A percentile compares a stretch with the other conserved stretches of the same genome.
Evolutionary conservation across 495 filamentous ascomycete genomes (phyloP).

Genomic region (Polyplosphaeria fusca): DNA sequence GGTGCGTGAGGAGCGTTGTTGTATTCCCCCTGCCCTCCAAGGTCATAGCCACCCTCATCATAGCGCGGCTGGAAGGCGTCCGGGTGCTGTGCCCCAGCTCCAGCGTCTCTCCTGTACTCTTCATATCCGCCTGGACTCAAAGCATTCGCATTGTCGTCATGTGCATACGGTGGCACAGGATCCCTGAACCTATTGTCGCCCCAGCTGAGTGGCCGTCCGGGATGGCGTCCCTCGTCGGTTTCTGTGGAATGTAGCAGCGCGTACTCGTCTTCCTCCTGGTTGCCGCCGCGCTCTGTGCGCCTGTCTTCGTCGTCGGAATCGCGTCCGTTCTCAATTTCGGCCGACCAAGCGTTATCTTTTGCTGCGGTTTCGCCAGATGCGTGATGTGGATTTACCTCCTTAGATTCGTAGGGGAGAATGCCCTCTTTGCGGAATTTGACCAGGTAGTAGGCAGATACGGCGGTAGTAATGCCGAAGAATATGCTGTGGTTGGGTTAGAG

Average conservation of each 20-base stretch:
- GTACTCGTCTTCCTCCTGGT: conserved; percentile 36
- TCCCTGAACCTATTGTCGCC: conserved; percentile 19
- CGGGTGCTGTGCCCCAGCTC: background rate
- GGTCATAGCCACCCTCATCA: background rate
- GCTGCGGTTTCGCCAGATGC: conserved; percentile 9
- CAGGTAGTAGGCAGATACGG: conserved; percentile 72
- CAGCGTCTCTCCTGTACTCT: conserved; percentile 29
- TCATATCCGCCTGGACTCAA: conserved; percentile 37
- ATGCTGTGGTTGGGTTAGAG: conserved; percentile 56
- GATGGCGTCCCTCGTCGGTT: conserved; percentile 34
- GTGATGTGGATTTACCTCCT: conserved; percentile 47
- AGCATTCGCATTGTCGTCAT: conserved; percentile 21
- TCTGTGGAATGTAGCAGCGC: conserved; percentile 31
- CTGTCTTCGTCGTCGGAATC: conserved; percentile 32
- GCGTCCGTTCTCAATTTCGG: conserved; percentile 32
- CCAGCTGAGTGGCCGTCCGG: conserved; percentile 39
- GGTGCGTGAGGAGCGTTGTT: too few species aligned
- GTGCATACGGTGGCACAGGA: conserved; percentile 23
- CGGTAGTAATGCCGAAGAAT: conserved; percentile 67
- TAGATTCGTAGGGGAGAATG: conserved; percentile 63
- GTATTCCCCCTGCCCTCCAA: background rate
- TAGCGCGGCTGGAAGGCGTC: background rate
- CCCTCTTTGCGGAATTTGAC: conserved; percentile 76
- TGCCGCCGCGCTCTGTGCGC: conserved; percentile 32
- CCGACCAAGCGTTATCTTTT: conserved; percentile 40